Percentiles rank a stretch among this genome's conserved stretches.
These are phyloP conservation scores for Prosopis cineraria DNA, from an alignment of 306 rosid species.

Conservation along the genomic window DNA sequence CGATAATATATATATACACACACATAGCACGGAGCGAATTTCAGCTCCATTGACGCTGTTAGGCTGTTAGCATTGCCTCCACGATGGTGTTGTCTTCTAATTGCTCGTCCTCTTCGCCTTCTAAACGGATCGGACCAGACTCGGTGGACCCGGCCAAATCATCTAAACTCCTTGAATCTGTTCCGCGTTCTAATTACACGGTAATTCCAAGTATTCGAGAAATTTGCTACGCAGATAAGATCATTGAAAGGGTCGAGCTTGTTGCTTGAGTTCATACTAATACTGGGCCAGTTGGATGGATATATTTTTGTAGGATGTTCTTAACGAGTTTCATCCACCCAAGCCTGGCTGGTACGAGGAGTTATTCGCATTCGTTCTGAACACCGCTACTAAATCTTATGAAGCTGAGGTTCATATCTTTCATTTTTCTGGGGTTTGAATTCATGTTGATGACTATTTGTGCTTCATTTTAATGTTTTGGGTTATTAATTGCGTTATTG, in stretches of 20 bases:
- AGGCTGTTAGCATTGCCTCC: too few species aligned
- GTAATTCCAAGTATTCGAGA: constrained; percentile 37
- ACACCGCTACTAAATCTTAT: constrained; percentile 48
- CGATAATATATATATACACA: too few species aligned
- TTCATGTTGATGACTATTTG: neutral
- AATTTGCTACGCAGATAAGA: neutral
- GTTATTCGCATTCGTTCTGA: constrained; percentile 62
- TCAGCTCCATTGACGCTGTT: neutral
- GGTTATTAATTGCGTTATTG: neutral
- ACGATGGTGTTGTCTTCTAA: neutral
- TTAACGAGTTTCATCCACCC: constrained; percentile 68
- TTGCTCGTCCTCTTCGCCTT: neutral
- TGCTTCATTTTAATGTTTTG: neutral
- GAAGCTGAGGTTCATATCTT: constrained; percentile 9
- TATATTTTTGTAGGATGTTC: constrained; percentile 44
- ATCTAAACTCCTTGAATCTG: constrained; percentile 26
- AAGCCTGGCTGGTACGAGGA: constrained; percentile 88
- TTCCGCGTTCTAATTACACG: constrained; percentile 51
- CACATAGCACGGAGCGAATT: neutral
- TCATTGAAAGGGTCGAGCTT: neutral
- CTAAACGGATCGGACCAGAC: constrained; percentile 30
- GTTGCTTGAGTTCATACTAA: constrained; percentile 9
- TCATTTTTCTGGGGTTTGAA: constrained; percentile 6
- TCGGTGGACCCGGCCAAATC: constrained; percentile 34
- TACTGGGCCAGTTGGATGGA: neutral